Conservation (phyloP, 257 asterid genomes). For the Penstemon davidsonii region DNA sequence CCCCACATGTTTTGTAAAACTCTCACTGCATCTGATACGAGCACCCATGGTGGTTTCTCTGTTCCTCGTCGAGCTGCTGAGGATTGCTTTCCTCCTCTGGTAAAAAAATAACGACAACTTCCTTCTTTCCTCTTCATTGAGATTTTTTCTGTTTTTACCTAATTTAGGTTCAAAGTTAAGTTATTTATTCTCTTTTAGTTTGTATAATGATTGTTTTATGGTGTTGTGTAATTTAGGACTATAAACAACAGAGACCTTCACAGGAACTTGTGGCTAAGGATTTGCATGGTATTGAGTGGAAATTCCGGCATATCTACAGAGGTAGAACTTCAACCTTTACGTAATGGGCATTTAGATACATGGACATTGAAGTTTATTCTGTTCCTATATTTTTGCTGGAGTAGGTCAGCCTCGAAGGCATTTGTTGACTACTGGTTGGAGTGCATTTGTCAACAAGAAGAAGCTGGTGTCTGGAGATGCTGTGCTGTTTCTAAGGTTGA, state of each 20-base stretch:
- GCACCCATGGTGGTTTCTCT: conserved; percentile 78
- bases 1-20: conserved; percentile 73
- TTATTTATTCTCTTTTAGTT: background rate
- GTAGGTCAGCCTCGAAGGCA: conserved; percentile 99
- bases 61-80: conserved; percentile 76
- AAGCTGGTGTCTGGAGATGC: conserved; percentile 95
- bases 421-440: conserved; percentile 98
- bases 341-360: background rate
- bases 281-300: conserved; percentile 89
- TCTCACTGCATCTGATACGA: conserved; percentile 71
- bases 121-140: too few relatives aligned
- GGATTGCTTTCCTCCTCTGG: conserved; percentile 72
- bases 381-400: background rate
- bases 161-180: background rate
- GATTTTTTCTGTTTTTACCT: background rate
- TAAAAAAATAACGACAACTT: conserved; percentile 14
- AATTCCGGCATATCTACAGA: conserved; percentile 90
- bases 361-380: background rate
- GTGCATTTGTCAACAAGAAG: conserved; percentile 95
- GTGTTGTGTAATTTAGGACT: conserved; percentile 52
- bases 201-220: background rate
- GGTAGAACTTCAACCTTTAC: conserved; percentile 41
- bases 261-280: conserved; percentile 97
- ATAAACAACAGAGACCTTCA: conserved; percentile 90
- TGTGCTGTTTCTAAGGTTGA: conserved; percentile 85